Conservation (phyloP, 495 filamentous ascomycete species). For the Trichoderma virens region DNA sequence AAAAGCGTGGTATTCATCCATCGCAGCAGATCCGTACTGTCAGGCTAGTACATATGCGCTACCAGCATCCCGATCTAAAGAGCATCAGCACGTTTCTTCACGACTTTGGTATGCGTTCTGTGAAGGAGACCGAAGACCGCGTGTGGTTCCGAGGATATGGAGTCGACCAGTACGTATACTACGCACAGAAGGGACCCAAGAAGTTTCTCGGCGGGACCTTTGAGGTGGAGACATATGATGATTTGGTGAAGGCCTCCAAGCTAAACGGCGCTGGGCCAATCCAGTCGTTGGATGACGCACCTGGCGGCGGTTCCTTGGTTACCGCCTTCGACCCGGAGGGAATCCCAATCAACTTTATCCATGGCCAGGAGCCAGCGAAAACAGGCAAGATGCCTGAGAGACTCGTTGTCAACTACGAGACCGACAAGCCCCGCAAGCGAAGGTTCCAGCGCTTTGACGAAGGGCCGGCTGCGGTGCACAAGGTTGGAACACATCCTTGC, state of each 20-base stretch:
- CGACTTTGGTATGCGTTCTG: slow-evolving; percentile 9
- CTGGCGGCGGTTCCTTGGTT: slow-evolving; percentile 38
- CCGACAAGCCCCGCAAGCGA: background rate
- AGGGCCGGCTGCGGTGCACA: slow-evolving; percentile 53
- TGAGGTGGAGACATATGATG: slow-evolving; percentile 32
- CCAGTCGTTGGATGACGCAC: slow-evolving; percentile 22
- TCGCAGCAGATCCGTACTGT: slow-evolving; percentile 13
- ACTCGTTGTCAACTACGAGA: slow-evolving; percentile 10
- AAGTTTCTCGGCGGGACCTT: slow-evolving; percentile 29
- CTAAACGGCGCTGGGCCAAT: slow-evolving; percentile 17
- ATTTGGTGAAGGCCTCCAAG: slow-evolving; percentile 28
- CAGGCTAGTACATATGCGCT: slow-evolving; percentile 17
- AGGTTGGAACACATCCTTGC: slow-evolving; percentile 27
- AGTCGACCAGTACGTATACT: slow-evolving; percentile 38
- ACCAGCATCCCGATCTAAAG: slow-evolving; percentile 19
- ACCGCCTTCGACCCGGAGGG: slow-evolving; percentile 36
- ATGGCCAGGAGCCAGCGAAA: slow-evolving; percentile 20
- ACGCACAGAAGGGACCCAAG: slow-evolving; percentile 22
- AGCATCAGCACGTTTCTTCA: slow-evolving; percentile 16
- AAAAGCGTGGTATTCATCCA: slow-evolving; percentile 7
- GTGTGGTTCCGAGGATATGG: slow-evolving; percentile 41
- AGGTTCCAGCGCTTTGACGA: slow-evolving; percentile 29
- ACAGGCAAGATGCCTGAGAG: slow-evolving; percentile 9
- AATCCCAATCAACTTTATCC: slow-evolving; percentile 36
- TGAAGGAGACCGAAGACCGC: slow-evolving; percentile 17